A percentile compares a stretch with the other conserved stretches of the same genome.
Conservation (phyloP, 1,284 basidiomycete species). For the Clitocybe nebularis region DNA sequence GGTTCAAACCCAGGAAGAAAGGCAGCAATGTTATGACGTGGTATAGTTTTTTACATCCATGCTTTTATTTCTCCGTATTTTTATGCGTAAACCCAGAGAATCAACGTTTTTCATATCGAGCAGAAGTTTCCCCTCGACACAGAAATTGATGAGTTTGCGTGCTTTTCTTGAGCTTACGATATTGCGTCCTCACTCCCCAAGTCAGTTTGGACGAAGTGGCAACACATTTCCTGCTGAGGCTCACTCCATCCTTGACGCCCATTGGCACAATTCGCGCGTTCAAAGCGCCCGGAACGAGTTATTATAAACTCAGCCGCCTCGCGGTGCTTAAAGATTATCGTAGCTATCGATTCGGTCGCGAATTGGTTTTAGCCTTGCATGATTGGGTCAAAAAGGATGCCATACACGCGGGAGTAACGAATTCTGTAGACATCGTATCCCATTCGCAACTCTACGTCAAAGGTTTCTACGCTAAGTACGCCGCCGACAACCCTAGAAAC, state of each 20-base stretch:
- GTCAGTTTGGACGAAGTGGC: slow-evolving; percentile 47
- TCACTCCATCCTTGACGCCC: slow-evolving; percentile 53
- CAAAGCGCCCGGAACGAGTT: slow-evolving; percentile 25
- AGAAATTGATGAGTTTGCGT: slow-evolving; percentile 67
- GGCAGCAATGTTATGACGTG: slow-evolving; percentile 58
- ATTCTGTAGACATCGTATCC: slow-evolving; percentile 39
- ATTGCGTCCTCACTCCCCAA: slow-evolving; percentile 9
- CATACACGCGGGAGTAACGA: slow-evolving; percentile 22
- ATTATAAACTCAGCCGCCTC: slow-evolving; percentile 69
- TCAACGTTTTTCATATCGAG: slow-evolving; percentile 65
- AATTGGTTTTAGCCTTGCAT: slow-evolving; percentile 59
- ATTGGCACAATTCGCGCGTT: slow-evolving; percentile 63
- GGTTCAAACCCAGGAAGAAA: slow-evolving; percentile 34
- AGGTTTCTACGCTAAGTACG: slow-evolving; percentile 73
- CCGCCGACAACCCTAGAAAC: too few relatives aligned
- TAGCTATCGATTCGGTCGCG: slow-evolving; percentile 55
- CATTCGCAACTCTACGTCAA: slow-evolving; percentile 72
- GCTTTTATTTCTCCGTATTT: not conserved
- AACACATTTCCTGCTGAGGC: slow-evolving; percentile 67
- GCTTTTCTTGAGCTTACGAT: slow-evolving; percentile 5
- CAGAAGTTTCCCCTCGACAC: slow-evolving; percentile 67
- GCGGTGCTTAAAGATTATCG: slow-evolving; percentile 66
- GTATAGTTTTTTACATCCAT: slow-evolving; percentile 23
- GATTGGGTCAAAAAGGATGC: slow-evolving; percentile 48
- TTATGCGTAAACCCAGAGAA: slow-evolving; percentile 33